Evolutionary conservation across 768 basidiomycete genomes (phyloP).

Genomic region (Amanita jacksonii): DNA sequence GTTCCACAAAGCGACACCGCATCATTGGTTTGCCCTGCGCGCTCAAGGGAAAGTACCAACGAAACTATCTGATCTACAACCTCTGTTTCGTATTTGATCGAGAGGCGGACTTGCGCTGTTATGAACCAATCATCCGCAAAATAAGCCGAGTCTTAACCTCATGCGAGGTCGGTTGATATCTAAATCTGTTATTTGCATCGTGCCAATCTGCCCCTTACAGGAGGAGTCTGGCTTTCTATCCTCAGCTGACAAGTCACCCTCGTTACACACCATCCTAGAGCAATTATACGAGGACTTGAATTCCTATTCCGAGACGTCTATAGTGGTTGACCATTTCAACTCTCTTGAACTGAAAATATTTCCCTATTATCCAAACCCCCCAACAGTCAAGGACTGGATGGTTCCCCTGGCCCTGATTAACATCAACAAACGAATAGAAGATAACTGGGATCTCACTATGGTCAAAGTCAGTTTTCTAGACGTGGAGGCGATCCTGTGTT

Average conservation of each 20-base stretch:
- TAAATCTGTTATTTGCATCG: background rate
- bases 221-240: constrained; percentile 89
- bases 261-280: constrained; percentile 80
- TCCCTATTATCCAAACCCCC: constrained; percentile 94
- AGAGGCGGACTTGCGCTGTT: constrained; percentile 85
- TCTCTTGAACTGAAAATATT: constrained; percentile 94
- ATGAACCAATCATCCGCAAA: constrained; percentile 93
- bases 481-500: background rate
- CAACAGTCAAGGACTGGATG: constrained; percentile 85
- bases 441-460: constrained; percentile 96
- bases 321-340: constrained; percentile 84
- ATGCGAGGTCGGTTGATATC: constrained; percentile 63
- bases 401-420: constrained; percentile 89
- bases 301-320: constrained; percentile 94
- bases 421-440: constrained; percentile 68
- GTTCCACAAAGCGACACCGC: constrained; percentile 70
- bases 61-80: constrained; percentile 91
- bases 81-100: constrained; percentile 95
- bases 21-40: constrained; percentile 90
- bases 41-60: constrained; percentile 63
- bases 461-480: constrained; percentile 44
- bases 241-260: constrained; percentile 50
- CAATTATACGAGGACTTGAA: constrained; percentile 96
- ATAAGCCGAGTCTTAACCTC: constrained; percentile 79
- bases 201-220: constrained; percentile 25